Base-by-base conservation (phyloP, 768 basidiomycete species). In the Collybia sordida region DNA sequence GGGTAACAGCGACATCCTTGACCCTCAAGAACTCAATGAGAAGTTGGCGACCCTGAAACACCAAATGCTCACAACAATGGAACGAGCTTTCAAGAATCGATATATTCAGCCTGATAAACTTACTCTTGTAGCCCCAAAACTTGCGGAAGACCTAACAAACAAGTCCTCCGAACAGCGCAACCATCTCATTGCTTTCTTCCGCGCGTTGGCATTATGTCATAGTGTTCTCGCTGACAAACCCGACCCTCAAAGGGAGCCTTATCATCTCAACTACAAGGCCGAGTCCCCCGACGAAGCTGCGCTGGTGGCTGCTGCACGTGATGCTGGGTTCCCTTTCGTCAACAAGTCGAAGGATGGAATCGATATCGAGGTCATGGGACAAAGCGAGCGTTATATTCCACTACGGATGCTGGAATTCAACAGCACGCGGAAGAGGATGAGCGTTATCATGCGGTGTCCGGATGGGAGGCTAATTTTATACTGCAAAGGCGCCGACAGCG, bases 261-360 rank as follows among this genome's bases (percentile, higher is more conserved):
- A 78, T 62, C 64, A 72, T 7, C 63, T 96, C 48, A 82, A 88
- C 51, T 98, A 98, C 76, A 98, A 98, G 69, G 96, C 96, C 3
- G 95, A 99, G 70, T 91, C 88, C 3, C 95, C 93, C 0, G 94
- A 98, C 61, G 96, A 98, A 64, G 92, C 93, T 18, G 96, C 96
- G 11, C 78, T 98, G 27, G 96, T 98, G 7, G 86, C 80, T 24
- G 93, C 90, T 7, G 95, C 96, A 14, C 78, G 95, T 31, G 96
- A 98, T 63, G 86, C 86, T 4, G 96, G 96, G 0, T 98, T 97
- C 65, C 89, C 91, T 1, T 98, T 97, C 69, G 68, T 97, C 37
- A 77, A 75, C 56, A 86, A 85, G 65, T 75, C 79, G 28, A 89
- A 86, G 67, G 85, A 88, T 36, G 70, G 72, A 12, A 68, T 97